Evolutionary conservation across 2,329 filamentous ascomycete genomes (phyloP).

Genomic region (Cyphellophora attinorum): DNA sequence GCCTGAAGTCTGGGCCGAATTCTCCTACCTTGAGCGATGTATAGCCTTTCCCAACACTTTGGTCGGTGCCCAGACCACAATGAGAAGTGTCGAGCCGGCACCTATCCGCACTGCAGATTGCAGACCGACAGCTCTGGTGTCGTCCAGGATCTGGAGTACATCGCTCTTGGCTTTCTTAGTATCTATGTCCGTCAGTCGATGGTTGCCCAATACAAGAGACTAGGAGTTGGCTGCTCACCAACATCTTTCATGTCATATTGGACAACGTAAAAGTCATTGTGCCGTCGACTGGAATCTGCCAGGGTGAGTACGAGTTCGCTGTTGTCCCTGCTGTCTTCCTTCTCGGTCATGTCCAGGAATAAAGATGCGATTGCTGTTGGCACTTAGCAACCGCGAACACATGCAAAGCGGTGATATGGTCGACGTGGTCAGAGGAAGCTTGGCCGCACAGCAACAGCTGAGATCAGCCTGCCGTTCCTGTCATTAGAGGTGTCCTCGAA

Average conservation of each 20-base stretch:
- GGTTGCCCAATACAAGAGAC: neutral
- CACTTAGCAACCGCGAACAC: no score
- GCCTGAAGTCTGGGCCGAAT: neutral
- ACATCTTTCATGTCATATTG: neutral
- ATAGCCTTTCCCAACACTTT: conserved; percentile 1
- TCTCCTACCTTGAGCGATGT: conserved; percentile 1
- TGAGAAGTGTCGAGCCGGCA: neutral
- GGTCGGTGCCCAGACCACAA: neutral
- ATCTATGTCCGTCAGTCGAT: neutral
- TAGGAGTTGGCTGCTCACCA: neutral
- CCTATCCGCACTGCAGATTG: neutral
- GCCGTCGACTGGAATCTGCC: neutral
- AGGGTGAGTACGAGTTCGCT: neutral
- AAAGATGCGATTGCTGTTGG: no score
- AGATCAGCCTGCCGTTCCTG: no score
- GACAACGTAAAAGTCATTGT: conserved; percentile 1
- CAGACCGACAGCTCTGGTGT: neutral
- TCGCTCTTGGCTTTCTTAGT: conserved; percentile 1
- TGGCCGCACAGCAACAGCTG: no score
- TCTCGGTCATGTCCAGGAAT: conserved; percentile 1
- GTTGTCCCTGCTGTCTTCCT: neutral
- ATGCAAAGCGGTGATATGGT: no score
- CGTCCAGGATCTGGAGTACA: neutral
- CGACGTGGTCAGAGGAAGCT: no score
- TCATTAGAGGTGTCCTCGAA: no score